These are phyloP conservation scores for Cryphonectria parasitica DNA, from an alignment of 2,329 filamentous ascomycete genomes.

Conservation along the genomic window DNA sequence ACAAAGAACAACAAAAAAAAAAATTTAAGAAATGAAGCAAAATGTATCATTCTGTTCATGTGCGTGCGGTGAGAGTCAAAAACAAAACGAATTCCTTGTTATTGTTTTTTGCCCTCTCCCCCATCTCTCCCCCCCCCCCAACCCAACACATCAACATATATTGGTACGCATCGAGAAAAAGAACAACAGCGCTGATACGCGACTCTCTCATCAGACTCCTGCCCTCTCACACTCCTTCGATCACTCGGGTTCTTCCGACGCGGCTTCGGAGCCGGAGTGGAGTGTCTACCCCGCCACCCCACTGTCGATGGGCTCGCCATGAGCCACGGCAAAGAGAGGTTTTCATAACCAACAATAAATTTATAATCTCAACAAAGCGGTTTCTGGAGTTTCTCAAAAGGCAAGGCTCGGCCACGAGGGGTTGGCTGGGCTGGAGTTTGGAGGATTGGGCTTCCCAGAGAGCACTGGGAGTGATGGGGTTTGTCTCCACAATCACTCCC, in stretches of 20 bases:
- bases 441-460: background rate
- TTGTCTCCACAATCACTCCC: background rate
- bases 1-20: background rate
- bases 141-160: background rate
- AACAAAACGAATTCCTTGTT: slow-evolving; percentile 10
- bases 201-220: slow-evolving; percentile 64
- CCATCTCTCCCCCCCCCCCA: background rate
- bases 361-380: slow-evolving; percentile 5
- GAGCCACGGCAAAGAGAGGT: slow-evolving; percentile 9
- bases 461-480: background rate
- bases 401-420: background rate
- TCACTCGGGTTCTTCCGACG: slow-evolving; percentile 54
- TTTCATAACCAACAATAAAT: background rate
- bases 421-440: slow-evolving; percentile 6
- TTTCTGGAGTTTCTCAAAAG: background rate
- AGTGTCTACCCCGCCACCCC: slow-evolving; percentile 72
- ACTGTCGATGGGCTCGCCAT: slow-evolving; percentile 59
- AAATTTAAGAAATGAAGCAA: background rate
- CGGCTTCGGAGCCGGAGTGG: slow-evolving; percentile 61
- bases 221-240: slow-evolving; percentile 76
- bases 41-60: slow-evolving; percentile 14
- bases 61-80: slow-evolving; percentile 24
- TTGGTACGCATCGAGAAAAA: slow-evolving; percentile 6
- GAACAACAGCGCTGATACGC: slow-evolving; percentile 50
- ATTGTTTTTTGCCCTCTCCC: background rate